A percentile compares a stretch with the other conserved stretches of the same genome.
phyloP scores from a whole-genome alignment of 768 basidiomycete species.

The Phylloporus sp. region DNA sequence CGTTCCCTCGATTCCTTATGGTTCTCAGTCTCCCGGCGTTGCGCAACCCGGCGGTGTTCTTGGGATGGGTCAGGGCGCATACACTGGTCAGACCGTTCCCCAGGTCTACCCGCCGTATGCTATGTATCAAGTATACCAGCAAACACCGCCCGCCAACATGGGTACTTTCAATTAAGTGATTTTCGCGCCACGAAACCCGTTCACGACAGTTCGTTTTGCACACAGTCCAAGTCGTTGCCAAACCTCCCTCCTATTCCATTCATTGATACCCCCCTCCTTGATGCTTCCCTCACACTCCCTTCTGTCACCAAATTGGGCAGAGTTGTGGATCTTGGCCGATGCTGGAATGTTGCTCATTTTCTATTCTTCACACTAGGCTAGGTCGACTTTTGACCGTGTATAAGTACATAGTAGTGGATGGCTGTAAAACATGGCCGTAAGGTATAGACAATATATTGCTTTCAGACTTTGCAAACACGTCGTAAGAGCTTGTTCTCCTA shows the following conservation, averaged over 20 bases:
- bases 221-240: constrained; percentile 26
- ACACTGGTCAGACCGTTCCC: constrained; percentile 56
- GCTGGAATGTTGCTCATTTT: constrained; percentile 29
- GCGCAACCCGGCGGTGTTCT: constrained; percentile 52
- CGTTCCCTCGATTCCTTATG: constrained; percentile 43
- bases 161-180: constrained; percentile 63
- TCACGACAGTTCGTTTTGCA: constrained; percentile 40
- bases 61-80: constrained; percentile 63
- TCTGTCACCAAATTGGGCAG: constrained; percentile 22
- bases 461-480: neutral
- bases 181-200: constrained; percentile 26
- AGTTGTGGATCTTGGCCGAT: constrained; percentile 22
- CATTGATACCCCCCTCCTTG: constrained; percentile 26
- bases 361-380: constrained; percentile 28
- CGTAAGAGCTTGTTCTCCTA: neutral
- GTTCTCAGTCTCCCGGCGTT: constrained; percentile 57
- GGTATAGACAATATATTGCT: constrained; percentile 30
- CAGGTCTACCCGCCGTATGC: constrained; percentile 68
- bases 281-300: constrained; percentile 21
- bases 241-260: constrained; percentile 23
- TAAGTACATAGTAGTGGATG: constrained; percentile 35
- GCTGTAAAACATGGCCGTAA: constrained; percentile 36
- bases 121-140: constrained; percentile 81
- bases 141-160: constrained; percentile 67
- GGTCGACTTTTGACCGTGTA: constrained; percentile 35